These are phyloP conservation scores for Jasminum sambac DNA, from an alignment of 257 asterid genomes.

Conservation along the genomic window DNA sequence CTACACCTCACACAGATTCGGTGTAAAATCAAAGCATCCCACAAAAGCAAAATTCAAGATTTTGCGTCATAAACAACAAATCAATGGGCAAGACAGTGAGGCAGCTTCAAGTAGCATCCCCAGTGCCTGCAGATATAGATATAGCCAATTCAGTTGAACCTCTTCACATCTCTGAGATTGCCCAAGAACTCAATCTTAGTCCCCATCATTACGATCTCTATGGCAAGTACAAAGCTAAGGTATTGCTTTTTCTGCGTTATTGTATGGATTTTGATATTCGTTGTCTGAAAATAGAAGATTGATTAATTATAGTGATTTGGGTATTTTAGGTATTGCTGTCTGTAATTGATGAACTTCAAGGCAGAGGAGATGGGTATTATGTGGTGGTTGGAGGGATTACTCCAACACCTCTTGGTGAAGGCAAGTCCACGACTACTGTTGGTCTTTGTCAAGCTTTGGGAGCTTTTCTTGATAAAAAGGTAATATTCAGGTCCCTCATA, in stretches of 20 bases:
- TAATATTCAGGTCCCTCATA: slow-evolving; percentile 15
- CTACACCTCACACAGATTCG: not conserved
- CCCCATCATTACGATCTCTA: slow-evolving; percentile 80
- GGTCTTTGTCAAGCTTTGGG: slow-evolving; percentile 99
- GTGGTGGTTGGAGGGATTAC: slow-evolving; percentile 98
- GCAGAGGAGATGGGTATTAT: slow-evolving; percentile 72
- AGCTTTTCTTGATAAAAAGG: slow-evolving; percentile 96
- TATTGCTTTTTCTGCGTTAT: slow-evolving; percentile 13
- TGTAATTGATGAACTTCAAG: slow-evolving; percentile 69
- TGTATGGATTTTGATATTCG: not conserved
- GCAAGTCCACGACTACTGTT: slow-evolving; percentile 94
- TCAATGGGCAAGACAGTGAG: slow-evolving; percentile 71
- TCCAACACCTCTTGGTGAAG: slow-evolving; percentile 99
- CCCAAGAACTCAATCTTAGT: slow-evolving; percentile 66
- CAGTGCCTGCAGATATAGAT: slow-evolving; percentile 94
- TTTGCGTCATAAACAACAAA: not conserved
- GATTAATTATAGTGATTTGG: slow-evolving; percentile 20
- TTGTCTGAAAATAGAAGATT: slow-evolving; percentile 1
- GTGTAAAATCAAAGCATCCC: not conserved
- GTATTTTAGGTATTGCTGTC: slow-evolving; percentile 67
- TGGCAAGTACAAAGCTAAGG: slow-evolving; percentile 95
- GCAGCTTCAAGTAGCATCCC: slow-evolving; percentile 70
- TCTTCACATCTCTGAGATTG: slow-evolving; percentile 77
- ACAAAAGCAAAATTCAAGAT: slow-evolving; percentile 9
- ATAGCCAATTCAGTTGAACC: slow-evolving; percentile 92